phyloP scores from a whole-genome alignment of 1,284 basidiomycete genomes.

The Cryptococcus floricola region DNA sequence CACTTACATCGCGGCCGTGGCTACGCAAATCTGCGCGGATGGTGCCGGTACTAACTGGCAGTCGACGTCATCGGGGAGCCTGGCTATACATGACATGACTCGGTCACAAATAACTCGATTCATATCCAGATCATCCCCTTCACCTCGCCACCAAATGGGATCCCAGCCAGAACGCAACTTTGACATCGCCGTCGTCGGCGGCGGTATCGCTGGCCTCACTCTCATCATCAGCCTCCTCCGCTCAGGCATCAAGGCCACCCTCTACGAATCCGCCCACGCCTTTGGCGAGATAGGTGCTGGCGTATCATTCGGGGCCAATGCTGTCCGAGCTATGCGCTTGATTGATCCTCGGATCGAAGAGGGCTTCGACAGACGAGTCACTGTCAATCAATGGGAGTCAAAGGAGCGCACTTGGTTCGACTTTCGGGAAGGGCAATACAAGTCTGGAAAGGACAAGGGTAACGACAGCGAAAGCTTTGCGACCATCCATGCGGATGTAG shows the following conservation, averaged over 20 bases:
- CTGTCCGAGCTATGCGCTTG: constrained; percentile 14
- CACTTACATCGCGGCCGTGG: too few species aligned
- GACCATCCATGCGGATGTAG: constrained; percentile 7
- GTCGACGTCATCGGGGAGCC: too few species aligned
- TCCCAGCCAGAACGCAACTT: too few species aligned
- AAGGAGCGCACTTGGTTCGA: constrained; percentile 5
- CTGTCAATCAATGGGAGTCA: constrained; percentile 9
- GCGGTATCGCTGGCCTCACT: constrained; percentile 2
- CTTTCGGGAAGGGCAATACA: too few species aligned
- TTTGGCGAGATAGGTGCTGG: constrained; percentile 25
- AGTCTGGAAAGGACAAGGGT: not conserved
- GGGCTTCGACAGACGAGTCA: constrained; percentile 16
- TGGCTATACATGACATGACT: too few species aligned
- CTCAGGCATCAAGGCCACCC: constrained; percentile 8
- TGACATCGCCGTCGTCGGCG: constrained; percentile 2
- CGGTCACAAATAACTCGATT: too few species aligned
- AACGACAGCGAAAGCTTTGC: constrained; percentile 13
- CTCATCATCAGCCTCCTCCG: constrained; percentile 15
- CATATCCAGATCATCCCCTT: too few species aligned
- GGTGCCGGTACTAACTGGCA: too few species aligned
- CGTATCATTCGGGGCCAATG: constrained; percentile 16
- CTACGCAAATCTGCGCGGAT: too few species aligned
- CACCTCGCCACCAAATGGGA: too few species aligned
- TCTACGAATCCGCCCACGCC: constrained; percentile 18
- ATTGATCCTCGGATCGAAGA: constrained; percentile 11